Percentiles rank a stretch among this genome's conserved stretches.
Conservation (phyloP, 2,329 filamentous ascomycete species). For the Neonectria hederae region DNA sequence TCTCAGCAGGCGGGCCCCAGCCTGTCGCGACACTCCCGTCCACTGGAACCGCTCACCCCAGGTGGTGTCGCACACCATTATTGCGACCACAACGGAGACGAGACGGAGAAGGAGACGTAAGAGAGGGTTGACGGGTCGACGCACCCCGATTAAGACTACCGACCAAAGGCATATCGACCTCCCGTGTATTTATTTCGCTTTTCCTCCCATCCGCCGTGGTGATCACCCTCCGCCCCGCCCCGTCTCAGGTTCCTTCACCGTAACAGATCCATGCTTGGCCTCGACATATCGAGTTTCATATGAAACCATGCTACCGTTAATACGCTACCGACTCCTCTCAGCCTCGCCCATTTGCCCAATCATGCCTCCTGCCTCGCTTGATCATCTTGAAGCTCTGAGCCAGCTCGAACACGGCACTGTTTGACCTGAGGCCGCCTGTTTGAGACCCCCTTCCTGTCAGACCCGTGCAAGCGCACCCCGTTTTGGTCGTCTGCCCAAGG, state of each 20-base stretch:
- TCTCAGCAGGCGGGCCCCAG: slow-evolving; percentile 11
- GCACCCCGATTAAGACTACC: slow-evolving; percentile 9
- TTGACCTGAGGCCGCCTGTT: slow-evolving; percentile 37
- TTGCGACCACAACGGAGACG: slow-evolving; percentile 1
- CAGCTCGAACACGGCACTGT: slow-evolving; percentile 41
- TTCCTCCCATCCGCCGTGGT: background rate
- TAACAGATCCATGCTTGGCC: slow-evolving; percentile 40
- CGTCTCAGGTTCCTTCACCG: slow-evolving; percentile 37
- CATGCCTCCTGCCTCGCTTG: slow-evolving; percentile 25
- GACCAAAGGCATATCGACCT: slow-evolving; percentile 1
- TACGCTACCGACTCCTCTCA: slow-evolving; percentile 29
- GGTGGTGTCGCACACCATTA: slow-evolving; percentile 9
- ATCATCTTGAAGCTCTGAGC: slow-evolving; percentile 27
- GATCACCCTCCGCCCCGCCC: slow-evolving; percentile 19
- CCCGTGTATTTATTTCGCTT: background rate
- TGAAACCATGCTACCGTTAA: slow-evolving; percentile 50
- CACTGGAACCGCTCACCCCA: background rate
- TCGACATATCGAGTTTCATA: slow-evolving; percentile 59
- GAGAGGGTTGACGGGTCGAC: slow-evolving; percentile 4
- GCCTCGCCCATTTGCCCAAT: slow-evolving; percentile 33
- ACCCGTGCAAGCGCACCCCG: slow-evolving; percentile 22
- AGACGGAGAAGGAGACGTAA: slow-evolving; percentile 5
- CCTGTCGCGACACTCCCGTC: slow-evolving; percentile 9
- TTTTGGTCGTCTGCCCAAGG: slow-evolving; percentile 16
- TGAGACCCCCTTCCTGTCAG: slow-evolving; percentile 30